phyloP scores from a whole-genome alignment of 164 flowering plant genomes.

The Euptelea pleiosperma region DNA sequence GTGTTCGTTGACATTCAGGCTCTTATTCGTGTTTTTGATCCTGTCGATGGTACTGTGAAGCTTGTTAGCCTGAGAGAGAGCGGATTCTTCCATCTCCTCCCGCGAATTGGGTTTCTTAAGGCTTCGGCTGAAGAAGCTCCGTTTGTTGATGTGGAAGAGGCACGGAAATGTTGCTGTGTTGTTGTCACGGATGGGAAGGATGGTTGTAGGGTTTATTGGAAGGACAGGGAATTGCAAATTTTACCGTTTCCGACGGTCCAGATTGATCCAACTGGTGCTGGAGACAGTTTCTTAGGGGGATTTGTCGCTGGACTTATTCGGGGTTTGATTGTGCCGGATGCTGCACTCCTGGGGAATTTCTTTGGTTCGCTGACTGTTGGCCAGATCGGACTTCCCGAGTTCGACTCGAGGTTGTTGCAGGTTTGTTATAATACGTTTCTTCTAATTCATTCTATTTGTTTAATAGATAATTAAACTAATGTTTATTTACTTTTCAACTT shows the following conservation, averaged over 20 bases:
- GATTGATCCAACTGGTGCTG: constrained; percentile 97
- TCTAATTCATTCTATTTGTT: background rate
- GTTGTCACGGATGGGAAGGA: constrained; percentile 85
- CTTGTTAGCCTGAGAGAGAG: constrained; percentile 54
- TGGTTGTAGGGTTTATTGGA: constrained; percentile 66
- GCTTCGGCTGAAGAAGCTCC: constrained; percentile 83
- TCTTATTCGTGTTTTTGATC: constrained; percentile 69
- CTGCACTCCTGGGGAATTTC: constrained; percentile 84
- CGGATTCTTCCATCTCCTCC: constrained; percentile 60
- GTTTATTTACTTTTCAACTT: background rate
- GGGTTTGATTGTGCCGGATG: constrained; percentile 76
- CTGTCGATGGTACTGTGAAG: constrained; percentile 61
- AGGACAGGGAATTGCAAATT: constrained; percentile 47
- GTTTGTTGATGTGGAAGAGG: constrained; percentile 70
- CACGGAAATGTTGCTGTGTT: constrained; percentile 68
- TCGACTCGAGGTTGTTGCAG: constrained; percentile 60
- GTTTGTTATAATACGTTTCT: constrained; percentile 38
- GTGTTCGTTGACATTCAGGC: constrained; percentile 89
- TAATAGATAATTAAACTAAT: too few relatives aligned
- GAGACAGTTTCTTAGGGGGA: constrained; percentile 89
- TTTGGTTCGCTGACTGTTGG: constrained; percentile 86
- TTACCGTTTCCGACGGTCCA: constrained; percentile 66
- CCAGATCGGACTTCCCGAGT: constrained; percentile 75
- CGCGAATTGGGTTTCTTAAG: constrained; percentile 66
- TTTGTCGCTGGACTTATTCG: constrained; percentile 65